Conservation (phyloP, 2,329 filamentous ascomycete species). For the Dothistroma septosporum region DNA sequence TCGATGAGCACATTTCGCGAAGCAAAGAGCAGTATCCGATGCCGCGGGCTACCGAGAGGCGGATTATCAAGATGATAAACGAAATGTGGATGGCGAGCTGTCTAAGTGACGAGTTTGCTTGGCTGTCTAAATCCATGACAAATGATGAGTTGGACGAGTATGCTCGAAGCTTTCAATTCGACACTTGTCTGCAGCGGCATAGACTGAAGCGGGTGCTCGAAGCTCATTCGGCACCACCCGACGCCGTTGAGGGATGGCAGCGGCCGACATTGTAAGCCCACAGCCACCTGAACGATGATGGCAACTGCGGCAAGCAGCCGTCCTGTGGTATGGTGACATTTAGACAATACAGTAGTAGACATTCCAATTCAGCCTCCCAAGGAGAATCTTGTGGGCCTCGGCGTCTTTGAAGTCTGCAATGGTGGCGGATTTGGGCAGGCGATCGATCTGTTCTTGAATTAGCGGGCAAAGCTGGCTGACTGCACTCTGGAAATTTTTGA, state of each 20-base stretch:
- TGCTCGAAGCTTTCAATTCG: conserved; percentile 52
- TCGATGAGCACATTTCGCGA: conserved; percentile 28
- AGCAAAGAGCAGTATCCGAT: conserved; percentile 31
- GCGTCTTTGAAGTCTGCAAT: conserved; percentile 8
- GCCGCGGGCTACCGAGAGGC: conserved; percentile 32
- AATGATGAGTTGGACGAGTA: conserved; percentile 53
- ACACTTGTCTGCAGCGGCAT: conserved; percentile 51
- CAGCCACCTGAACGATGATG: neutral
- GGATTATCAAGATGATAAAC: conserved; percentile 40
- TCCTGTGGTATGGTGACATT: neutral
- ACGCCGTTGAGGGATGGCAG: neutral
- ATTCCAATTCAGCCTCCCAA: conserved; percentile 22
- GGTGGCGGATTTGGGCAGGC: conserved; percentile 9
- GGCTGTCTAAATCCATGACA: conserved; percentile 51
- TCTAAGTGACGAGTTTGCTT: conserved; percentile 54
- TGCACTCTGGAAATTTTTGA: neutral
- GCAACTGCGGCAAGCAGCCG: neutral
- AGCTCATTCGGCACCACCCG: conserved; percentile 40
- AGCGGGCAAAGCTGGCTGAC: neutral
- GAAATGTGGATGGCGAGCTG: conserved; percentile 51
- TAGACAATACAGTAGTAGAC: neutral
- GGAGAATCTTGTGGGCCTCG: conserved; percentile 17
- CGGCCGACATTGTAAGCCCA: neutral
- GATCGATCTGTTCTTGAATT: conserved; percentile 15
- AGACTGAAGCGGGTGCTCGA: conserved; percentile 52